Conservation (phyloP, 352 stramenopile species). For the Lagenidium sp. region DNA sequence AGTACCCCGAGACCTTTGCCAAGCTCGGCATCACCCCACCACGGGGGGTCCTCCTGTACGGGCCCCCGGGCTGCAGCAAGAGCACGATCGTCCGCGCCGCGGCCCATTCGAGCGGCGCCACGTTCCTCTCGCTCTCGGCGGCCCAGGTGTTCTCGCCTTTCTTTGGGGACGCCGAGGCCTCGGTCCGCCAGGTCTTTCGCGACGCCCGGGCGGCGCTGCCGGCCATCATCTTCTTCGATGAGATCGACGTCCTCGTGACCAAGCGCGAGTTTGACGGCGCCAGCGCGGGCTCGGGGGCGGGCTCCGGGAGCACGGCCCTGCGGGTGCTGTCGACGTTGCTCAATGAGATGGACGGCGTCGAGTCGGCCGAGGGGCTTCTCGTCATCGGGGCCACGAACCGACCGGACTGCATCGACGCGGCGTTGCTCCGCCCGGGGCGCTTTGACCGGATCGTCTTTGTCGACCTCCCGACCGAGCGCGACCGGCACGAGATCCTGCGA, state of each 20-base stretch:
- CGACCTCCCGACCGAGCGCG: conserved; percentile 62
- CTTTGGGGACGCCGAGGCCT: conserved; percentile 83
- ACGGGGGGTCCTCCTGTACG: conserved; percentile 83
- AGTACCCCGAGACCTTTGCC: conserved; percentile 61
- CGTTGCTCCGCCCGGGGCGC: conserved; percentile 92
- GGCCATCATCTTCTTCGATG: conserved; percentile 90
- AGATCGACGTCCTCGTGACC: conserved; percentile 83
- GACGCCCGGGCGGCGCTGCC: conserved; percentile 70
- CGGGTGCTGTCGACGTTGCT: conserved; percentile 96
- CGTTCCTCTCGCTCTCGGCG: conserved; percentile 83
- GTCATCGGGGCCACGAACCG: conserved; percentile 97
- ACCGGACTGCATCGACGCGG: conserved; percentile 96
- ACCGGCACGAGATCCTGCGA: conserved; percentile 59
- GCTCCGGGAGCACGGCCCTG: conserved; percentile 49
- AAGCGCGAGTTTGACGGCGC: conserved; percentile 64
- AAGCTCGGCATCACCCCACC: conserved; percentile 62
- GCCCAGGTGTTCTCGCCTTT: conserved; percentile 86
- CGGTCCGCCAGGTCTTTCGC: conserved; percentile 69
- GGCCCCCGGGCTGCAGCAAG: conserved; percentile 87
- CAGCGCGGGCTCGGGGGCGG: conserved; percentile 16
- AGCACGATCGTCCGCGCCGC: conserved; percentile 84
- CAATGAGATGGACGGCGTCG: conserved; percentile 97
- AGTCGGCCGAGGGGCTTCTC: conserved; percentile 90
- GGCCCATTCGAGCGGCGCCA: conserved; percentile 59
- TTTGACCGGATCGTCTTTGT: conserved; percentile 96